phyloP scores from a whole-genome alignment of 768 basidiomycete genomes.

The Rubroboletus satanas region DNA sequence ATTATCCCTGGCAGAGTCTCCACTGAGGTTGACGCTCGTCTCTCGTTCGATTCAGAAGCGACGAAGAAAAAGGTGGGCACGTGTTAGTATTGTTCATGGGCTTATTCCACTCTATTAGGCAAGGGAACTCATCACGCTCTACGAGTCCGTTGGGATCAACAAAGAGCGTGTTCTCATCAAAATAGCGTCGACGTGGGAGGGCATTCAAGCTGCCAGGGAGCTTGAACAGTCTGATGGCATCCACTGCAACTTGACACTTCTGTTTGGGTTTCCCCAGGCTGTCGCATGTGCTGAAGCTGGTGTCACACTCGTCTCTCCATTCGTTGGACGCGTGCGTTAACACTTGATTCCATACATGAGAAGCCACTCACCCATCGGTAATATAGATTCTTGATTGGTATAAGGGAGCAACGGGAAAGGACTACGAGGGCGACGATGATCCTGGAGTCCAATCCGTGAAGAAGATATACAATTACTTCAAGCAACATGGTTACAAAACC shows the following conservation, averaged over 20 bases:
- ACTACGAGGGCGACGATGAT: slow-evolving; percentile 85
- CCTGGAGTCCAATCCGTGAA: slow-evolving; percentile 94
- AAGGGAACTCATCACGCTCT: slow-evolving; percentile 82
- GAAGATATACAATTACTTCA: slow-evolving; percentile 98
- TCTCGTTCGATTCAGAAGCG: slow-evolving; percentile 88
- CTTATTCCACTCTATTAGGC: slow-evolving; percentile 39
- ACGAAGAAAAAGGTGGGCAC: slow-evolving; percentile 72
- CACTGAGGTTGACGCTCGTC: slow-evolving; percentile 93
- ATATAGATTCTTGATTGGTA: slow-evolving; percentile 94
- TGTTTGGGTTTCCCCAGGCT: slow-evolving; percentile 96
- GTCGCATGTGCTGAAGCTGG: slow-evolving; percentile 97
- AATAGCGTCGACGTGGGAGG: slow-evolving; percentile 98
- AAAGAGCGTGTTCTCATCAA: slow-evolving; percentile 95
- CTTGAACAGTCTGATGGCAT: slow-evolving; percentile 86
- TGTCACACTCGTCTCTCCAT: slow-evolving; percentile 95
- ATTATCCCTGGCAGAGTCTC: slow-evolving; percentile 97
- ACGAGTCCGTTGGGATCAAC: slow-evolving; percentile 82
- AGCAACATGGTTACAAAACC: slow-evolving; percentile 94
- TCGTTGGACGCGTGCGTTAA: slow-evolving; percentile 83
- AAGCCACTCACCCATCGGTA: slow-evolving; percentile 28
- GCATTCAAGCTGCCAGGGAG: slow-evolving; percentile 94
- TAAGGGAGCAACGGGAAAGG: slow-evolving; percentile 82
- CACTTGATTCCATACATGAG: background rate
- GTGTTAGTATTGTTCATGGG: background rate
- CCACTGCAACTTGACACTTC: slow-evolving; percentile 96